Percentiles rank a stretch among this genome's conserved stretches.
Conservation (phyloP, 176 grass and related monocot genomes). For the Oryza glaberrima region DNA sequence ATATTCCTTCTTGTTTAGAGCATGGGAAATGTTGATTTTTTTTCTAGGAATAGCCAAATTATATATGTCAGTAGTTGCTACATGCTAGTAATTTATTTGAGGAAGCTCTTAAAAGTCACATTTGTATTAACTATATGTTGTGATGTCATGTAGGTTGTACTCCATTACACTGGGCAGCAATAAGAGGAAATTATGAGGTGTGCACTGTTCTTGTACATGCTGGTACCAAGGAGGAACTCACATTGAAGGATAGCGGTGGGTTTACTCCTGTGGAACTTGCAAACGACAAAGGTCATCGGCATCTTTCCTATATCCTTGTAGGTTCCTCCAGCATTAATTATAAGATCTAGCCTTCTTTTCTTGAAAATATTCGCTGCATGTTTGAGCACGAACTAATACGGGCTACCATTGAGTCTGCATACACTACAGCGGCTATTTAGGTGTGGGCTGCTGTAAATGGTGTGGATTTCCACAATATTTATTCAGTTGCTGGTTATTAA, state of each 20-base stretch:
- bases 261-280: conserved; percentile 91
- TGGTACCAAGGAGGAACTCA: conserved; percentile 81
- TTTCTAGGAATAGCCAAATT: conserved; percentile 1
- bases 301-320: conserved; percentile 93
- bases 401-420: conserved; percentile 23
- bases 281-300: conserved; percentile 79
- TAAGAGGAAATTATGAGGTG: conserved; percentile 82
- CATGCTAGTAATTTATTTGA: conserved; percentile 23
- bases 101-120: conserved; percentile 13
- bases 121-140: conserved; percentile 33
- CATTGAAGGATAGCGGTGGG: conserved; percentile 78
- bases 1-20: conserved; percentile 8
- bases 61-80: conserved; percentile 28
- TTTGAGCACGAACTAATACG: background rate
- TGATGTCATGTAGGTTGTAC: conserved; percentile 72
- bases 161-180: conserved; percentile 91
- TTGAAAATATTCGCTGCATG: conserved; percentile 19
- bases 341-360: conserved; percentile 14
- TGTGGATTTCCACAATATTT: conserved; percentile 24
- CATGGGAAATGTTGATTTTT: conserved; percentile 1
- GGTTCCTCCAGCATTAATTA: conserved; percentile 41
- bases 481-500: conserved; percentile 10
- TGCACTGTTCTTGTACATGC: conserved; percentile 94
- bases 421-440: conserved; percentile 22
- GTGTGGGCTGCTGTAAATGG: conserved; percentile 21